phyloP scores from a whole-genome alignment of 2,329 filamentous ascomycete genomes.

The Fusarium decemcellulare region DNA sequence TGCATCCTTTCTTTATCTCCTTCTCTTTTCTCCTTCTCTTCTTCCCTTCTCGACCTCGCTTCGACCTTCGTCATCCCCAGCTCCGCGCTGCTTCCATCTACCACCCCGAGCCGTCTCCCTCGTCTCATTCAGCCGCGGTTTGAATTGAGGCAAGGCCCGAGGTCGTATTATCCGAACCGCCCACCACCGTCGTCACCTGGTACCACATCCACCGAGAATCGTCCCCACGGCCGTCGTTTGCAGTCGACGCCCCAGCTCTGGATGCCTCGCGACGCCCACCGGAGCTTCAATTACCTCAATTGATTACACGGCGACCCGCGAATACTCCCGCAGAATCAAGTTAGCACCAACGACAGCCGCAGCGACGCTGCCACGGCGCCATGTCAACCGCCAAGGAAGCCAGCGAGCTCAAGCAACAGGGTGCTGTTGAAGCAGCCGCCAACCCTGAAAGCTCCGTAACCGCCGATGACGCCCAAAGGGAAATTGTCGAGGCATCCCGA shows the following conservation, averaged over 20 bases:
- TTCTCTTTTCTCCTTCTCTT: constrained; percentile 36
- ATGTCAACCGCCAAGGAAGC: constrained; percentile 54
- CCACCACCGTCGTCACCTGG: constrained; percentile 26
- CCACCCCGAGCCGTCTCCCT: constrained; percentile 21
- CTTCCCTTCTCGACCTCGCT: constrained; percentile 31
- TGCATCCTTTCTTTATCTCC: constrained; percentile 26
- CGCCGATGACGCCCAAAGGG: constrained; percentile 79
- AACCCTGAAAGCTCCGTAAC: constrained; percentile 78
- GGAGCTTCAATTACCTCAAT: constrained; percentile 39
- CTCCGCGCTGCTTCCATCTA: constrained; percentile 22
- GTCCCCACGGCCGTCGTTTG: constrained; percentile 18
- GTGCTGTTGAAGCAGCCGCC: constrained; percentile 81
- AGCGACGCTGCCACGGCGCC: constrained; percentile 39
- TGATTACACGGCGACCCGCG: constrained; percentile 31
- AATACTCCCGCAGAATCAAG: constrained; percentile 16
- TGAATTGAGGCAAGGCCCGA: constrained; percentile 17
- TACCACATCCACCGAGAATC: constrained; percentile 21
- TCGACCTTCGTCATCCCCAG: constrained; percentile 17
- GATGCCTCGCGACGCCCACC: constrained; percentile 36
- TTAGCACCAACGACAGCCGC: constrained; percentile 21
- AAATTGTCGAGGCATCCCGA: constrained; percentile 82
- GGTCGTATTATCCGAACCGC: constrained; percentile 21
- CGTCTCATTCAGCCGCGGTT: constrained; percentile 16
- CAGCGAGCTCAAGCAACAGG: constrained; percentile 84
- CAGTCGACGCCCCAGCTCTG: constrained; percentile 28